Conservation (phyloP, 139 green algal genomes). For the Chlamydomonas urium region DNA sequence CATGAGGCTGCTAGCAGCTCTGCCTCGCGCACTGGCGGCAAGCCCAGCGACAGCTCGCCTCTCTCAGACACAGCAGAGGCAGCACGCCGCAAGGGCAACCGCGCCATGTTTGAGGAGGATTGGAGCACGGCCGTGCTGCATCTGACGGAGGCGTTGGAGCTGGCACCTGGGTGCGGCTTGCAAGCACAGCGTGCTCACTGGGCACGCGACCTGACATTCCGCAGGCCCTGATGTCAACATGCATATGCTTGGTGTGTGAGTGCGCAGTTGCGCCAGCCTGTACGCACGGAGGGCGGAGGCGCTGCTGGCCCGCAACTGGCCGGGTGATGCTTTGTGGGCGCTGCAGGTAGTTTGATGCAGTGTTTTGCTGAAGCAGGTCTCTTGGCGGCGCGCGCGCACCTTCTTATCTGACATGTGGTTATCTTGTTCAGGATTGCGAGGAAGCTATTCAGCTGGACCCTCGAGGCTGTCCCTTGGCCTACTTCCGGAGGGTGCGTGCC, state of each 20-base stretch:
- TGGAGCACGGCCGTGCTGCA: background rate
- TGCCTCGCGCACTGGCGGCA: background rate
- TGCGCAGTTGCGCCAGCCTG: conserved; percentile 1
- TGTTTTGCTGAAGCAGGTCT: too few species aligned
- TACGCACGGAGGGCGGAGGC: conserved; percentile 4
- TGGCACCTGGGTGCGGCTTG: conserved; percentile 8
- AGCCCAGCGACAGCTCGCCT: background rate
- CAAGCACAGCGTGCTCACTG: too few species aligned
- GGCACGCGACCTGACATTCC: too few species aligned
- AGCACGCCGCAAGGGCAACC: background rate
- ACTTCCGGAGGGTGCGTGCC: background rate
- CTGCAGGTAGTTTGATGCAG: conserved; percentile 3
- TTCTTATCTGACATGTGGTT: too few species aligned
- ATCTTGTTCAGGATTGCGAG: conserved; percentile 13
- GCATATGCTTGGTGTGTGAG: too few species aligned
- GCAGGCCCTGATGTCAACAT: too few species aligned
- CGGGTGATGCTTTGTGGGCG: conserved; percentile 2
- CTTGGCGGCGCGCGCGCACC: too few species aligned
- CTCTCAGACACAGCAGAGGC: background rate
- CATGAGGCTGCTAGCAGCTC: background rate
- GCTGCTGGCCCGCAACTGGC: background rate
- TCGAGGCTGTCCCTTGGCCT: background rate
- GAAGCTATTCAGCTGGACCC: background rate
- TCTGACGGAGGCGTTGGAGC: background rate
- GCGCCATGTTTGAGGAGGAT: conserved; percentile 12